Evolutionary conservation across 2,329 filamentous ascomycete genomes (phyloP), one percentile per base, ranked within the genome.

Genomic region (Pseudogymnoascus sp.): DNA sequence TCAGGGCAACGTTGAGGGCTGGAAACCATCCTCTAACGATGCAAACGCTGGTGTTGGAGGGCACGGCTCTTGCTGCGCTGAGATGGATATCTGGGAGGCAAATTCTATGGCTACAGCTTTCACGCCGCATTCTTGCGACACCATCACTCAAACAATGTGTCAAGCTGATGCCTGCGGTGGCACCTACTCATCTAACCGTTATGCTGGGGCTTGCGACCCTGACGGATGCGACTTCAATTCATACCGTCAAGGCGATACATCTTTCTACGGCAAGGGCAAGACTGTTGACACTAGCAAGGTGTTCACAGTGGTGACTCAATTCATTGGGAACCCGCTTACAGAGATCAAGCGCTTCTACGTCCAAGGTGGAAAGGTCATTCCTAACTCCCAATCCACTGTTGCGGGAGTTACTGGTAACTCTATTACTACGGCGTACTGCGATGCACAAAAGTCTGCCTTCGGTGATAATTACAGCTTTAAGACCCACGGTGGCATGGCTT

Each of bases 21-120:
- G 81, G 81, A 66, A 63, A 5, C 70, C 80, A 7, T 79, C 79
- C 0, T 62, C 66, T 12, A 81, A 75, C 64, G 79, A 83, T 69
- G 67, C 71, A 63, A 84, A 84, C 70, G 76, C 80, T 36, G 84
- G 83, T 62, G 70, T 74, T 23, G 82, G 82, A 38, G 73, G 74
- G 42, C 75, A 80, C 58, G 86, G 86, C 64, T 78, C 84, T 41
- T 88, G 86, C 80, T 89, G 86, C 73, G 75, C 81, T 41, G 86
- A 89, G 74, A 85, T 89, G 81, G 86, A 89, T 68, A 79, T 86
- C 71, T 86, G 84, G 83, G 84, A 87, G 72, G 83, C 83, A 61
- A 86, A 87, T 76, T 79, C 76, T 61, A 78, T 84, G 67, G 80
- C 83, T 8, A 78, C 77, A 19, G 84, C 84, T 30, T 76, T 78